These are phyloP conservation scores for Ustilago vetiveriae DNA, from an alignment of 1,284 basidiomycete genomes.

Conservation along the genomic window DNA sequence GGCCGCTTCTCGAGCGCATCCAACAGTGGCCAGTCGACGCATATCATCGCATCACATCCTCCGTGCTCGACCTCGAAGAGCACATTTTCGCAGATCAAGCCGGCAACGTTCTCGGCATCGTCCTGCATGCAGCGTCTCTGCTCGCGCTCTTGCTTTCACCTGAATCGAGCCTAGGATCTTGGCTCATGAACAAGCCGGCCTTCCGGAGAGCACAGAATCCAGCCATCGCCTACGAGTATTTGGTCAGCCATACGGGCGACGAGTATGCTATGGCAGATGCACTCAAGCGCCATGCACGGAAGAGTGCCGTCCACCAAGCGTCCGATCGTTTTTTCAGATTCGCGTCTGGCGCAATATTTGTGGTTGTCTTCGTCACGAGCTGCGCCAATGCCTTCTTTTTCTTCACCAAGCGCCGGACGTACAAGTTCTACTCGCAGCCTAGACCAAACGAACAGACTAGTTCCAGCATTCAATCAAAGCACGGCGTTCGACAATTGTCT, in stretches of 20 bases:
- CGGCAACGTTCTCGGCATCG: constrained; percentile 39
- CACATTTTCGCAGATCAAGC: constrained; percentile 39
- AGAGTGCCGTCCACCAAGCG: constrained; percentile 29
- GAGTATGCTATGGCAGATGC: constrained; percentile 47
- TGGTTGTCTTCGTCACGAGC: constrained; percentile 26
- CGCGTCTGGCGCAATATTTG: constrained; percentile 23
- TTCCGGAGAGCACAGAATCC: constrained; percentile 40
- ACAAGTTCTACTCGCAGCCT: constrained; percentile 44
- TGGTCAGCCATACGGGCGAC: constrained; percentile 40
- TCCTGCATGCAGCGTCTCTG: constrained; percentile 35
- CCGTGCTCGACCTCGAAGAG: constrained; percentile 36
- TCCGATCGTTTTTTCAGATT: constrained; percentile 45
- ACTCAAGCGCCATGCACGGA: constrained; percentile 32
- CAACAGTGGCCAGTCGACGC: constrained; percentile 40
- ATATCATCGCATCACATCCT: constrained; percentile 27
- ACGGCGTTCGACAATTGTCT: constrained; percentile 35
- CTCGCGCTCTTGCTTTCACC: constrained; percentile 43
- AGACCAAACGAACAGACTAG: constrained; percentile 22
- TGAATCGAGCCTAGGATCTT: constrained; percentile 35
- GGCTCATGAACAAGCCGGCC: constrained; percentile 41
- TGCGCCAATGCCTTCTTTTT: constrained; percentile 47
- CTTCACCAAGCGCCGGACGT: constrained; percentile 42
- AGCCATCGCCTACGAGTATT: constrained; percentile 45
- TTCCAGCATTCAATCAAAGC: constrained; percentile 28
- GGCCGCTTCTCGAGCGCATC: constrained; percentile 30